phyloP scores from a whole-genome alignment of 768 basidiomycete species.

The Pulveroboletus sp. region DNA sequence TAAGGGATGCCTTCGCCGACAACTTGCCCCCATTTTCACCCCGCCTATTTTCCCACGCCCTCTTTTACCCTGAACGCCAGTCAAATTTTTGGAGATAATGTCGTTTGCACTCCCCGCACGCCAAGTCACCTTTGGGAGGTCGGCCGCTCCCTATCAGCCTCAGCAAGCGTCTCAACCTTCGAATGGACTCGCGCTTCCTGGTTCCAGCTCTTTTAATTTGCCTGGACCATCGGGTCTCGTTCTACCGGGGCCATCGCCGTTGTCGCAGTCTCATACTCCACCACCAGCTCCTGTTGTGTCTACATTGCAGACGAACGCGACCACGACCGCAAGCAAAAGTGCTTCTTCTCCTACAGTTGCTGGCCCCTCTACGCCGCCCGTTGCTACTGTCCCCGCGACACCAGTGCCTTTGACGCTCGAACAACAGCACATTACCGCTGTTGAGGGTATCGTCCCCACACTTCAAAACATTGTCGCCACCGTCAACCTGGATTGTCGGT shows the following conservation, averaged over 20 bases:
- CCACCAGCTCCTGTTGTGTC: constrained; percentile 13
- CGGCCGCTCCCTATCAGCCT: constrained; percentile 44
- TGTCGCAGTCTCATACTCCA: constrained; percentile 40
- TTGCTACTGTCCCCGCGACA: constrained; percentile 55
- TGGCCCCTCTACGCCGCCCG: constrained; percentile 54
- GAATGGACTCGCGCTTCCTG: constrained; percentile 56
- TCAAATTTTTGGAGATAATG: constrained; percentile 28
- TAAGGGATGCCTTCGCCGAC: constrained; percentile 16
- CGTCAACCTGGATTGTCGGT: constrained; percentile 93
- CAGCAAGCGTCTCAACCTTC: constrained; percentile 39
- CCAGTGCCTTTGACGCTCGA: constrained; percentile 76
- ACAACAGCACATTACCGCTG: constrained; percentile 93
- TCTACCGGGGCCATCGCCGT: constrained; percentile 52
- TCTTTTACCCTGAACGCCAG: constrained; percentile 19
- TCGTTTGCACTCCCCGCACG: constrained; percentile 72
- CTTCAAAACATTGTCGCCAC: constrained; percentile 99
- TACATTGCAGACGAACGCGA: constrained; percentile 27
- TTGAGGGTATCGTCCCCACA: constrained; percentile 98
- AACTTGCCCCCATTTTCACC: constrained; percentile 19
- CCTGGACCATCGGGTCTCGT: constrained; percentile 41
- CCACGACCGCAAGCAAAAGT: constrained; percentile 28
- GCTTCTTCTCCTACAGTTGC: constrained; percentile 41
- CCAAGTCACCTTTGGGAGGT: constrained; percentile 71
- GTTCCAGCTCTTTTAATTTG: constrained; percentile 42
- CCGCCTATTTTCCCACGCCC: constrained; percentile 26